phyloP scores from a whole-genome alignment of 371 early-diverging fungal species.

The Mucor ambiguus region DNA sequence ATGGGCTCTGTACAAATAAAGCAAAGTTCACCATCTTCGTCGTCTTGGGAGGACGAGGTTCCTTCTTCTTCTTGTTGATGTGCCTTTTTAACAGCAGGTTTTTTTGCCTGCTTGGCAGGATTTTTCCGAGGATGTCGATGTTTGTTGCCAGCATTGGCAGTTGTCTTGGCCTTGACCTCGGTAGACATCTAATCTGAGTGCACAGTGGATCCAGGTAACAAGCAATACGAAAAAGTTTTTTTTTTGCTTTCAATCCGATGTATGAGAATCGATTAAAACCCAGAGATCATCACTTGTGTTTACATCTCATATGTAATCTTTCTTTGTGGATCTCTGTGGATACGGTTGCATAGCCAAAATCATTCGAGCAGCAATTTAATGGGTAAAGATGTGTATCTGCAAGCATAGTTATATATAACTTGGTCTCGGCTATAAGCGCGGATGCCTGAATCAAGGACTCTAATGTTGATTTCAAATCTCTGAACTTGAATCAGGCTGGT shows the following conservation, averaged over 20 bases:
- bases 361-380: background rate
- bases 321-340: too few species aligned
- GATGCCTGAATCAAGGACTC: too few species aligned
- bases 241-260: background rate
- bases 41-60: constrained; percentile 14
- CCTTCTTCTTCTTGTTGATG: constrained; percentile 1
- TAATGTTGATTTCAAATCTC: background rate
- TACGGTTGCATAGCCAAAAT: too few species aligned
- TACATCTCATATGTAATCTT: background rate
- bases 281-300: background rate
- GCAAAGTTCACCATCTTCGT: constrained; percentile 64
- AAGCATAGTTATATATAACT: background rate
- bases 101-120: background rate
- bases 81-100: background rate
- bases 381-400: background rate
- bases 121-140: background rate
- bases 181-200: background rate
- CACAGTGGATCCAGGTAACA: background rate
- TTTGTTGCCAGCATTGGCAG: background rate
- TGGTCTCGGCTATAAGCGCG: background rate
- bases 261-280: background rate
- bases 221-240: background rate
- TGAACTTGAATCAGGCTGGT: background rate
- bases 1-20: constrained; percentile 92
- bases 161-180: background rate